Conservation (phyloP, 306 rosid species). For the Citrullus amarus region DNA sequence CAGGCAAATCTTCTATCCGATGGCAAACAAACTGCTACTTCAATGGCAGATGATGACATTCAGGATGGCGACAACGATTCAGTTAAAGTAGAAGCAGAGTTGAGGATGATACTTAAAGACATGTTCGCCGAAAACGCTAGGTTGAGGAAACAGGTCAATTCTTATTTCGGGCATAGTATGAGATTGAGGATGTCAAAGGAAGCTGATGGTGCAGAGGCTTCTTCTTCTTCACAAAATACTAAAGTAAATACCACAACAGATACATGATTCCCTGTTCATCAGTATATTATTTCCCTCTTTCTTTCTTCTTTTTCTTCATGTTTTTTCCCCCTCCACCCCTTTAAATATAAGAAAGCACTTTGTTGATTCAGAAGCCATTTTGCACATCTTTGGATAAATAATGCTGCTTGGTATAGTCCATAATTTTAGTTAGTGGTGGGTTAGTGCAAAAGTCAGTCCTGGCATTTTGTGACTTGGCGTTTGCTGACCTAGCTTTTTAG, state of each 20-base stretch:
- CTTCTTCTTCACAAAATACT: constrained; percentile 23
- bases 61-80: constrained; percentile 15
- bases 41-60: constrained; percentile 20
- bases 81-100: constrained; percentile 32
- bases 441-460: background rate
- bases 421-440: background rate
- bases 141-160: constrained; percentile 76
- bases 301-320: background rate
- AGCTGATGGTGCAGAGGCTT: constrained; percentile 24
- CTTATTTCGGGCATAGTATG: constrained; percentile 29
- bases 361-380: constrained; percentile 16
- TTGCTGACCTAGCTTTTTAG: background rate
- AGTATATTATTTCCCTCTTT: background rate
- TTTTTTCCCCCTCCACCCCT: background rate
- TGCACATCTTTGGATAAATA: constrained; percentile 4
- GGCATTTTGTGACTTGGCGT: background rate
- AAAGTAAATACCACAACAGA: constrained; percentile 27
- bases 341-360: background rate
- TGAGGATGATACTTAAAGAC: constrained; percentile 53
- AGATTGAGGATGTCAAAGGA: constrained; percentile 29
- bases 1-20: constrained; percentile 55
- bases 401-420: background rate
- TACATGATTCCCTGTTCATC: constrained; percentile 15
- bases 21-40: constrained; percentile 26
- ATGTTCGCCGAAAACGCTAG: constrained; percentile 56